Evolutionary conservation across 2,329 filamentous ascomycete species (phyloP).

Genomic region (Fusarium beomiforme): DNA sequence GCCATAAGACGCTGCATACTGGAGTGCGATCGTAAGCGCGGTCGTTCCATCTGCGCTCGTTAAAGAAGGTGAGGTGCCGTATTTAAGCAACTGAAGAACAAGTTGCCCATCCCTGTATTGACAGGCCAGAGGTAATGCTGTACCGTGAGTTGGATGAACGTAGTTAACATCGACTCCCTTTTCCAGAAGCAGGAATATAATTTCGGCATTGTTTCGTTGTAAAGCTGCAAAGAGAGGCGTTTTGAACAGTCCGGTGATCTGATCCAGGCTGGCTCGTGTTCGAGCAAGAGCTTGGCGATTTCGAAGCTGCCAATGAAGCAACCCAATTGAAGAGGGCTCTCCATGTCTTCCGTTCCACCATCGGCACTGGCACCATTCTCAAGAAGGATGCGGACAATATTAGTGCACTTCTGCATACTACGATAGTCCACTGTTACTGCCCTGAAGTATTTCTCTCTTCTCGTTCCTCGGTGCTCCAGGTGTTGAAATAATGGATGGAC

Average conservation of each 20-base stretch:
- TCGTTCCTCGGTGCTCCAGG: neutral
- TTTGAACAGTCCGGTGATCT: neutral
- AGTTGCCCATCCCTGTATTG: neutral
- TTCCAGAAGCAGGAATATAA: neutral
- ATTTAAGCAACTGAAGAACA: neutral
- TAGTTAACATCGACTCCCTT: neutral
- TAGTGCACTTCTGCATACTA: neutral
- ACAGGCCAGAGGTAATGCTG: neutral
- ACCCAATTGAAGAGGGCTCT: conserved; percentile 4
- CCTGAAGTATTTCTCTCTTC: neutral
- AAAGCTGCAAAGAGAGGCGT: neutral
- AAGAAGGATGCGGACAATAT: neutral
- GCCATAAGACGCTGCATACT: neutral
- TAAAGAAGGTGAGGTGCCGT: neutral
- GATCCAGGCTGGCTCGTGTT: neutral
- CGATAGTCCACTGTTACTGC: neutral
- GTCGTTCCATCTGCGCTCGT: neutral
- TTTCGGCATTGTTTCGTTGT: neutral
- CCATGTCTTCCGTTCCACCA: neutral
- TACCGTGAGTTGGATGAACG: neutral
- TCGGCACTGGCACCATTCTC: neutral
- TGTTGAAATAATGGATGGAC: neutral
- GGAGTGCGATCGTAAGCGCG: neutral
- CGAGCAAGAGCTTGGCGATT: neutral
- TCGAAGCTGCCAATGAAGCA: conserved; percentile 1